phyloP scores from a whole-genome alignment of 140 eudicot genomes.

The Bidens hawaiensis region DNA sequence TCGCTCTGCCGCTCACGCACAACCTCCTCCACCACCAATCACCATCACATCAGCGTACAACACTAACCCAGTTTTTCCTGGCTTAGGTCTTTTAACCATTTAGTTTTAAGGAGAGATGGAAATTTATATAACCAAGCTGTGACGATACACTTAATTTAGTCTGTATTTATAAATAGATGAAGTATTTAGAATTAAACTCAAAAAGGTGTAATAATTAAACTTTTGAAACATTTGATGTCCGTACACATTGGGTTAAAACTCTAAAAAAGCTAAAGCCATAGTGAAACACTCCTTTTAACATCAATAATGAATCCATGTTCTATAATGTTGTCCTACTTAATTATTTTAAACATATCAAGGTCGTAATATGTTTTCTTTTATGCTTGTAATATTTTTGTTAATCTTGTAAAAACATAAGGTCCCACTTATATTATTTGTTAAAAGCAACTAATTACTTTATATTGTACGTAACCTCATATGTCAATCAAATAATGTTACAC shows the following conservation, averaged over 20 bases:
- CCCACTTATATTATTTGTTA: slow-evolving; percentile 9
- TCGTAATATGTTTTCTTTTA: slow-evolving; percentile 5
- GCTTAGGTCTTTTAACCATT: too few species aligned
- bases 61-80: too few species aligned
- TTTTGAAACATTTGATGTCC: slow-evolving; percentile 20
- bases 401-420: slow-evolving; percentile 12
- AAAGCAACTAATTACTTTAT: slow-evolving; percentile 11
- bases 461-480: slow-evolving; percentile 1
- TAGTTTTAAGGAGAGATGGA: neutral
- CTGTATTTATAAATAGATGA: neutral
- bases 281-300: slow-evolving; percentile 29
- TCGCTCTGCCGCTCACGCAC: too few species aligned
- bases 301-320: slow-evolving; percentile 17
- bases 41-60: too few species aligned
- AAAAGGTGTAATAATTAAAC: slow-evolving; percentile 13
- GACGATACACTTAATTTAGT: neutral
- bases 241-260: slow-evolving; percentile 7
- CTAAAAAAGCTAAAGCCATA: slow-evolving; percentile 3
- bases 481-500: neutral
- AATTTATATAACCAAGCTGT: neutral
- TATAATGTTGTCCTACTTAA: slow-evolving; percentile 6
- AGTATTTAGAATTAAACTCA: neutral
- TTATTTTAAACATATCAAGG: slow-evolving; percentile 21
- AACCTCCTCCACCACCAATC: too few species aligned
- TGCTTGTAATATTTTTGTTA: neutral